Conservation (phyloP, 169 alveolate genomes). For the Plasmodium relictum region DNA sequence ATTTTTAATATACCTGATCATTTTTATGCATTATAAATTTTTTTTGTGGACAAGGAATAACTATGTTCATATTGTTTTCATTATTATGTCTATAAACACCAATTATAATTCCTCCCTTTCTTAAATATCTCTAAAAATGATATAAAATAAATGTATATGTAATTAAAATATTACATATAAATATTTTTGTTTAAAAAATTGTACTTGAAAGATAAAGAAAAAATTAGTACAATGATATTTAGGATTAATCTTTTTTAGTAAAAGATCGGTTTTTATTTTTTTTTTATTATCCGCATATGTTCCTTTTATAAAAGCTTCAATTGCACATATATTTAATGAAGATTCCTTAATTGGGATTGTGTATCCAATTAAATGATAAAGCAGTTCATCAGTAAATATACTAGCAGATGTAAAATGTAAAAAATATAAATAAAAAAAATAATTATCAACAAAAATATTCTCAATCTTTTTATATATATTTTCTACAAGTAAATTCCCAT, state of each 20-base stretch:
- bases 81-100: constrained; percentile 66
- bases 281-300: constrained; percentile 38
- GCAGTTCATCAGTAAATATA: constrained; percentile 56
- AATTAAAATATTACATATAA: background rate
- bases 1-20: constrained; percentile 35
- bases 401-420: constrained; percentile 75
- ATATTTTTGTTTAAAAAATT: background rate
- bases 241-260: constrained; percentile 26
- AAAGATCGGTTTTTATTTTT: constrained; percentile 30
- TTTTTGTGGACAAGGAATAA: constrained; percentile 76
- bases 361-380: constrained; percentile 70
- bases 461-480: constrained; percentile 76
- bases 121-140: constrained; percentile 47
- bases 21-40: constrained; percentile 59
- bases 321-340: constrained; percentile 25
- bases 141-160: background rate
- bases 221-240: constrained; percentile 51
- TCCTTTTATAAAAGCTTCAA: constrained; percentile 66
- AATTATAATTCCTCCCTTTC: constrained; percentile 53
- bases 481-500: constrained; percentile 74
- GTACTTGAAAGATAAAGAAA: constrained; percentile 66
- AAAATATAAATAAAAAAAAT: constrained; percentile 75
- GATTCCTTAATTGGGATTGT: constrained; percentile 66
- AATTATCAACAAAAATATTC: constrained; percentile 73
- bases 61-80: constrained; percentile 72